Conservation (phyloP, 768 basidiomycete genomes). For the Lactarius hengduanensis region DNA sequence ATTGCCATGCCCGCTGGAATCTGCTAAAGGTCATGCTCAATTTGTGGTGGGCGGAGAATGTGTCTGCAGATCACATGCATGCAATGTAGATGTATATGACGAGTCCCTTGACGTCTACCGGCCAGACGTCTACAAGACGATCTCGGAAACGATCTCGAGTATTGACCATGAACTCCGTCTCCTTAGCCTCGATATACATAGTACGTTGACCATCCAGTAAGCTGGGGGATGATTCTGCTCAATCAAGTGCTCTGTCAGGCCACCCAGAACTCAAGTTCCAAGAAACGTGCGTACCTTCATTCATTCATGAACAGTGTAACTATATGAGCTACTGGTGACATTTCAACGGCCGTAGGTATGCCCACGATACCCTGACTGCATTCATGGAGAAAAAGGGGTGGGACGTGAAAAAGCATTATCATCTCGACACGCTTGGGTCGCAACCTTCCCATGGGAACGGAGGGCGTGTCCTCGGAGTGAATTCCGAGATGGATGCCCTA, state of each 20-base stretch:
- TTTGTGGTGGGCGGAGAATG: constrained; percentile 25
- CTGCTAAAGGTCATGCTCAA: constrained; percentile 11
- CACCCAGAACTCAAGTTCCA: constrained; percentile 69
- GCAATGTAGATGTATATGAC: constrained; percentile 24
- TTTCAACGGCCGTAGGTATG: constrained; percentile 45
- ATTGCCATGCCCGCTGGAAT: neutral
- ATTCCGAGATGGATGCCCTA: constrained; percentile 64
- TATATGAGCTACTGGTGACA: neutral
- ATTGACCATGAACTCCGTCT: constrained; percentile 55
- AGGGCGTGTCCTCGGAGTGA: constrained; percentile 71
- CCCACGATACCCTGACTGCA: constrained; percentile 65
- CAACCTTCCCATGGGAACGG: constrained; percentile 65
- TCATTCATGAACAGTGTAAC: constrained; percentile 2
- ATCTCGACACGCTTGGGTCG: constrained; percentile 76
- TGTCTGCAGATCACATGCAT: constrained; percentile 10
- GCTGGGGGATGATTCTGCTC: neutral
- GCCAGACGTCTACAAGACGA: constrained; percentile 27
- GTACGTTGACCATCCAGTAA: constrained; percentile 37
- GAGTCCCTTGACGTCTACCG: constrained; percentile 17
- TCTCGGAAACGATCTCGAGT: constrained; percentile 49
- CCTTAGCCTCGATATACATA: constrained; percentile 72
- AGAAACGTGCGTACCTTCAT: constrained; percentile 50
- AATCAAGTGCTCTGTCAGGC: constrained; percentile 38
- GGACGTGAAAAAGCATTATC: constrained; percentile 56
- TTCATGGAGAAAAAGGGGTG: constrained; percentile 71